Evolutionary conservation across 2,329 filamentous ascomycete genomes (phyloP), one percentile per base, ranked within the genome.

Genomic region (Microsporum ferrugineum): DNA sequence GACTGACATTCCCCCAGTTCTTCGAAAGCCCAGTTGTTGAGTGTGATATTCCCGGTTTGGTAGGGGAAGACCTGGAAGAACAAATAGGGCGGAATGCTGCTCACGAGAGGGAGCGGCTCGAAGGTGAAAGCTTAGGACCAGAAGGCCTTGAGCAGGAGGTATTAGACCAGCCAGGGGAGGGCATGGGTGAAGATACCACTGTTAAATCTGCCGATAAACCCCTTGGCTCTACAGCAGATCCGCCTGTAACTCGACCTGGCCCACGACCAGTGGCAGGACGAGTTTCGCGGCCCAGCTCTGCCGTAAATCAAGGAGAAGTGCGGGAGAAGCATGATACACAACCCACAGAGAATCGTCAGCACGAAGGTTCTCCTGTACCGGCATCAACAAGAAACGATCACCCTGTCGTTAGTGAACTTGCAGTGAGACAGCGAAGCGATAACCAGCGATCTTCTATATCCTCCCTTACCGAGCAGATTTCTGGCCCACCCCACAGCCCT

Each of bases 1-100:
- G 94, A 62, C 82, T 96, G 72, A 88, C 84, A 61, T 97, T 96
- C 67, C 85, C 89, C 58, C 84, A 87, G 65, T 94, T 96, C 71
- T 97, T 97, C 74, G 78, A 77, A 14, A 86, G 92, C 69, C 75
- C 81, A 34, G 85, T 94, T 34, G 83, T 96, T 59, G 83, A 82
- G 10, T 82, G 81, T 23, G 82, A 86, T 2, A 96, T 96, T 67
- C 90, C 91, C 0, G 88, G 87, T 4, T 77, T 95, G 34, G 85
- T 91, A 5, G 87, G 86, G 47, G 89, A 95, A 69, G 91, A 95
- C 70, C 60, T 53, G 64, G 63, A 47, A 63, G 60, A 61, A 60
- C 68, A 41, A 68, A 66, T 58, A 58, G 57, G 60, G 41, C 61
- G 58, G 59, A 58, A 63, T 23, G 60, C 62, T 56, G 61, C 62